These are phyloP conservation scores for Solanum corneliomulleri DNA, from an alignment of 257 asterid genomes.

Conservation along the genomic window DNA sequence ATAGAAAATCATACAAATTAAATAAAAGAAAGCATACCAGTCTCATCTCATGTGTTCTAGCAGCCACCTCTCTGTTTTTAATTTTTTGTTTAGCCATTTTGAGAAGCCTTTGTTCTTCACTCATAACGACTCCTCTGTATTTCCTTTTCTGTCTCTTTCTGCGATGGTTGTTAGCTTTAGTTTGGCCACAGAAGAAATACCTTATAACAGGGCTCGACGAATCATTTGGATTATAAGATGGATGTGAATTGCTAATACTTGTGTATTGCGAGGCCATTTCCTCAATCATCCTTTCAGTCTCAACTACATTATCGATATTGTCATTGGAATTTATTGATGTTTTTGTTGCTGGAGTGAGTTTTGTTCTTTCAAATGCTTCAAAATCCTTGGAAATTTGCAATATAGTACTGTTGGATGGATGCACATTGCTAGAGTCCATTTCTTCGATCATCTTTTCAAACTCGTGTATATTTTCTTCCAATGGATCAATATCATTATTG, in stretches of 20 bases:
- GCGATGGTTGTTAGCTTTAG: neutral
- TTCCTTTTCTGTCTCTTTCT: neutral
- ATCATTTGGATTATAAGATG: neutral
- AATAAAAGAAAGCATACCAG: neutral
- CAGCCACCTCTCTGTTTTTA: neutral
- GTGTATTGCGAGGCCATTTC: neutral
- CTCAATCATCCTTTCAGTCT: neutral
- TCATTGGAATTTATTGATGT: neutral
- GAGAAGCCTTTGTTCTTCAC: neutral
- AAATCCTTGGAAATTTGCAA: neutral
- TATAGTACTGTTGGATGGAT: neutral
- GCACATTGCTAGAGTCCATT: neutral
- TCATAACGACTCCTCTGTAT: neutral
- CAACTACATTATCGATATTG: neutral
- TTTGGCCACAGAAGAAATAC: neutral
- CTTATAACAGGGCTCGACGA: neutral
- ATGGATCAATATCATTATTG: neutral
- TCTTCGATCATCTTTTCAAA: neutral
- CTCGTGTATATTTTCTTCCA: neutral
- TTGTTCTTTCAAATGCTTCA: neutral
- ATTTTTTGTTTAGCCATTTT: neutral
- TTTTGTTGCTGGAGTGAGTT: neutral
- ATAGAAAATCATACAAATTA: neutral
- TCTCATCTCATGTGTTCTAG: conserved; percentile 3
- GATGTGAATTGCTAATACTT: neutral